A percentile compares a stretch with the other conserved stretches of the same genome.
Conservation (phyloP, 1,284 basidiomycete species). For the Ceraceosorus guamensis region DNA sequence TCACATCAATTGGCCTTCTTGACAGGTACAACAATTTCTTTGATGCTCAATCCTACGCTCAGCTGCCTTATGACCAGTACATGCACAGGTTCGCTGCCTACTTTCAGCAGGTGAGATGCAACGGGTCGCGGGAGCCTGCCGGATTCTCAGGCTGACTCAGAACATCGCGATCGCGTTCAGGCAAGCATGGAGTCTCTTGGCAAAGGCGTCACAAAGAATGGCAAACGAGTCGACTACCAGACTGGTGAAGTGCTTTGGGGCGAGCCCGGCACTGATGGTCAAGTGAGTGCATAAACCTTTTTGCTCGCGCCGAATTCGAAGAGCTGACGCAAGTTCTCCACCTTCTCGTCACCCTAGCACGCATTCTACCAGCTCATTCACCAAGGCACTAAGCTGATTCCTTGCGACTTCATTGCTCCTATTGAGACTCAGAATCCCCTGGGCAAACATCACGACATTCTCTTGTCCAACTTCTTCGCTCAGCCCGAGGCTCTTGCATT, state of each 20-base stretch:
- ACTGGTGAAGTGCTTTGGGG: constrained; percentile 99
- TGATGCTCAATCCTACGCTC: constrained; percentile 84
- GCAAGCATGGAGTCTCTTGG: constrained; percentile 99
- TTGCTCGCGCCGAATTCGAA: too few relatives aligned
- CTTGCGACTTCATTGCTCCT: constrained; percentile 87
- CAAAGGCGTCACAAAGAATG: constrained; percentile 89
- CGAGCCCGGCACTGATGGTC: constrained; percentile 92
- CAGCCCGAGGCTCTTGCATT: constrained; percentile 95
- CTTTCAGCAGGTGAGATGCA: constrained; percentile 99
- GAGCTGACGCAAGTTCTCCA: too few relatives aligned
- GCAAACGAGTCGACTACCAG: constrained; percentile 85
- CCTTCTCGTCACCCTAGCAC: too few relatives aligned
- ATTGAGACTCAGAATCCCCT: constrained; percentile 89
- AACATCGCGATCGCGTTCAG: too few relatives aligned
- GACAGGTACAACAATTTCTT: constrained; percentile 85
- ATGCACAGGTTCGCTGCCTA: constrained; percentile 98
- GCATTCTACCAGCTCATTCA: constrained; percentile 98
- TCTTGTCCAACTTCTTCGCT: constrained; percentile 96
- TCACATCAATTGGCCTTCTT: not conserved
- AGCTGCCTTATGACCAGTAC: constrained; percentile 97
- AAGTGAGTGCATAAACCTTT: too few relatives aligned
- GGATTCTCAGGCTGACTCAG: constrained; percentile 52
- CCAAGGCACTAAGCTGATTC: constrained; percentile 65
- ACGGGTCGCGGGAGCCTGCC: constrained; percentile 20
- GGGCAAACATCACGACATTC: constrained; percentile 81